A percentile compares a stretch with the other conserved stretches of the same genome.
phyloP scores from a whole-genome alignment of 2,329 filamentous ascomycete genomes.

The Aspergillus sp. region DNA sequence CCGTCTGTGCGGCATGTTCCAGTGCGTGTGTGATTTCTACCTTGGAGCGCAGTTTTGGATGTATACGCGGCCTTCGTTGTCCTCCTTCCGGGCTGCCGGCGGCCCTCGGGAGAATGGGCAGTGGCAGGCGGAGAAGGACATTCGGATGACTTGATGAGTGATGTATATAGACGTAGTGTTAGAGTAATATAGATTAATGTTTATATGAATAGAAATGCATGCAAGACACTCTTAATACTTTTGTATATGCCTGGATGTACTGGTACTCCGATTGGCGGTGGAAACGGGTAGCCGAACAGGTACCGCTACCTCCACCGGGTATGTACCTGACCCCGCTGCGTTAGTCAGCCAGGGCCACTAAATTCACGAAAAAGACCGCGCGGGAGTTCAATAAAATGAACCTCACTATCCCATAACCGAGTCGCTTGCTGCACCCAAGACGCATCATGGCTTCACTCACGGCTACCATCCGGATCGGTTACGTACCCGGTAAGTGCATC shows the following conservation, averaged over 20 bases:
- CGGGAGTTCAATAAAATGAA: conserved; percentile 6
- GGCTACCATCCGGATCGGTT: conserved; percentile 44
- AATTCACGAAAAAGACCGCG: neutral
- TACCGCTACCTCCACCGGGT: too few species aligned
- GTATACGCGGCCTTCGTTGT: conserved; percentile 34
- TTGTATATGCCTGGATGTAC: too few species aligned
- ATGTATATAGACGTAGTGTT: conserved; percentile 2
- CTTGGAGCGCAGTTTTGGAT: conserved; percentile 49
- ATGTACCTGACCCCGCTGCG: neutral
- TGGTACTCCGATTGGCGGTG: too few species aligned
- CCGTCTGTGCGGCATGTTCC: conserved; percentile 49
- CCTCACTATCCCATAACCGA: neutral
- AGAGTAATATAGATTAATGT: neutral
- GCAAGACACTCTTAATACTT: too few species aligned
- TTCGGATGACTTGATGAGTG: conserved; percentile 33
- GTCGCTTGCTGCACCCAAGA: neutral
- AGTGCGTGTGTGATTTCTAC: conserved; percentile 48
- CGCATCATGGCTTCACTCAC: conserved; percentile 28
- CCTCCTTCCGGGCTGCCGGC: conserved; percentile 18
- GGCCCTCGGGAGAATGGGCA: conserved; percentile 20
- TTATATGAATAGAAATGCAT: too few species aligned
- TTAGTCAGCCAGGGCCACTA: neutral
- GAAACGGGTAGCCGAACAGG: too few species aligned
- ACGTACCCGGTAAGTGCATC: conserved; percentile 42
- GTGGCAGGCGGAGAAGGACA: conserved; percentile 37